Evolutionary conservation across 1,284 basidiomycete species (phyloP).

Genomic region (Sparassis latifolia): DNA sequence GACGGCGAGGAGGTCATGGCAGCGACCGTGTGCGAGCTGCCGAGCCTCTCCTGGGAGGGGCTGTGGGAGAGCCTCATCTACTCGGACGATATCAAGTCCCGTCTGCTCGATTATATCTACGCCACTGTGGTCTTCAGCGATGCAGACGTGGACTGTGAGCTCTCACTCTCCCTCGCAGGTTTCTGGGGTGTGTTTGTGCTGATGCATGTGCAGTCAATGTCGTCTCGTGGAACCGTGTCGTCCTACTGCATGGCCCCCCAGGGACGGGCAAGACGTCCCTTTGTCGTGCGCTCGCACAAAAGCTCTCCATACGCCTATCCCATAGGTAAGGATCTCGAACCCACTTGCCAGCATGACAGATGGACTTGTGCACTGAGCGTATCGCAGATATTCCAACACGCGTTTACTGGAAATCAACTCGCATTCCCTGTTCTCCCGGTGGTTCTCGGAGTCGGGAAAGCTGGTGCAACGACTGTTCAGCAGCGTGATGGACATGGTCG

Average conservation of each 20-base stretch:
- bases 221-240: slow-evolving; percentile 92
- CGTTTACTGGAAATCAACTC: slow-evolving; percentile 96
- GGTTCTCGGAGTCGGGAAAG: slow-evolving; percentile 99
- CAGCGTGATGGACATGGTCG: slow-evolving; percentile 82
- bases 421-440: slow-evolving; percentile 91
- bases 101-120: slow-evolving; percentile 89
- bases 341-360: neutral
- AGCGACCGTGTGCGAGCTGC: slow-evolving; percentile 82
- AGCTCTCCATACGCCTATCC: slow-evolving; percentile 86
- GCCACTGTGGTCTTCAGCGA: slow-evolving; percentile 90
- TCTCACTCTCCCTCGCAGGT: neutral
- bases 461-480: slow-evolving; percentile 92
- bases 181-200: slow-evolving; percentile 1
- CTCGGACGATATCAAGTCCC: slow-evolving; percentile 82
- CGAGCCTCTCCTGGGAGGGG: slow-evolving; percentile 79
- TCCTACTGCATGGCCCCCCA: slow-evolving; percentile 93
- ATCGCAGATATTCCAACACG: slow-evolving; percentile 73
- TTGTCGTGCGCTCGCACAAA: slow-evolving; percentile 93
- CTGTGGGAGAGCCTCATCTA: slow-evolving; percentile 92
- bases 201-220: slow-evolving; percentile 62
- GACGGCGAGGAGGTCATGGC: slow-evolving; percentile 79
- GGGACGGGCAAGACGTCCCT: slow-evolving; percentile 97
- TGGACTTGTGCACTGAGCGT: neutral
- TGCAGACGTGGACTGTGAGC: slow-evolving; percentile 79
- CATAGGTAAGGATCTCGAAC: slow-evolving; percentile 46